A percentile compares a stretch with the other conserved stretches of the same genome.
phyloP scores from a whole-genome alignment of 2,329 filamentous ascomycete species.

The Trichoderma sp. region DNA sequence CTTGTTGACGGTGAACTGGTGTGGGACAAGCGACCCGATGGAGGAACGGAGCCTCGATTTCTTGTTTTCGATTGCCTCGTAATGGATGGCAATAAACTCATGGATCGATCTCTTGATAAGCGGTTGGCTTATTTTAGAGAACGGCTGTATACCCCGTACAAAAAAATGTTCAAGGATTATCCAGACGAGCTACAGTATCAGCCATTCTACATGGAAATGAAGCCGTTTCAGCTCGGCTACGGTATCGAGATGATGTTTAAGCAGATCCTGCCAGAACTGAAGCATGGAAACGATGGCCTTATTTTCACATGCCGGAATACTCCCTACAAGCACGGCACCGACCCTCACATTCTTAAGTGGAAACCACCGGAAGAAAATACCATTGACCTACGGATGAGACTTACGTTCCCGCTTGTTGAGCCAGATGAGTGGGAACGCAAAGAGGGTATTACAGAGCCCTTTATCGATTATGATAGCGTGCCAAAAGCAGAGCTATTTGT shows the following conservation, averaged over 20 bases:
- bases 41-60: conserved; percentile 73
- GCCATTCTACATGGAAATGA: conserved; percentile 83
- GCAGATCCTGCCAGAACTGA: conserved; percentile 78
- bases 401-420: conserved; percentile 74
- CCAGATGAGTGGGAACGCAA: conserved; percentile 69
- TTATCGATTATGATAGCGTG: conserved; percentile 77
- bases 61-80: conserved; percentile 93
- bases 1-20: conserved; percentile 94
- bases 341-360: conserved; percentile 95
- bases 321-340: conserved; percentile 86
- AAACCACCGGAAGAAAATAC: conserved; percentile 96
- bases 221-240: conserved; percentile 87
- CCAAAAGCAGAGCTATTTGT: conserved; percentile 76
- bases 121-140: conserved; percentile 84
- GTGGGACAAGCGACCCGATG: conserved; percentile 73
- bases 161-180: conserved; percentile 63
- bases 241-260: conserved; percentile 91
- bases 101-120: conserved; percentile 82
- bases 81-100: conserved; percentile 75
- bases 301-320: conserved; percentile 96
- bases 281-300: conserved; percentile 93
- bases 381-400: conserved; percentile 82
- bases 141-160: conserved; percentile 73
- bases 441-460: conserved; percentile 65
- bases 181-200: conserved; percentile 71